Base-by-base conservation (phyloP, 73 alveolate species). In the Paramecium primaurelia region DNA sequence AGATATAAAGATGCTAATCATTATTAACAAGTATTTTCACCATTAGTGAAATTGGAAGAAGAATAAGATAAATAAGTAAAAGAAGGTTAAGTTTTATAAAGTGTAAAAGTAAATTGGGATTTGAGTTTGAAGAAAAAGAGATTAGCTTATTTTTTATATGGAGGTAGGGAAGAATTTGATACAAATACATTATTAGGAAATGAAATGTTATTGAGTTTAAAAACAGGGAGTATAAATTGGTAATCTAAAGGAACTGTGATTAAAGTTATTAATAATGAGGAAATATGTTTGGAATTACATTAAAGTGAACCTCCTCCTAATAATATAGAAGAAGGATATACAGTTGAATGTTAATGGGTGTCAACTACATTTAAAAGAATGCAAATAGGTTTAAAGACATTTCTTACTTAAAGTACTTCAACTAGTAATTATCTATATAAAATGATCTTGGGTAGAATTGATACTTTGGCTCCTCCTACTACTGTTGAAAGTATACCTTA, bases 361-460 rank as follows among this genome's bases (percentile, higher is more conserved):
- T 97, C 99, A 8, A 99, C 99, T 22, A 96, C 99, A 14, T 98
- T 99, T 88, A 98, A 98, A 92, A 96, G 99, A 92, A 99, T 99
- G 99, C 71, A 92, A 59, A 96, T 83, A 60, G 99, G 99, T 8
- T 93, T 98, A 22, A 94, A 96, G 49, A 92, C 96, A 12, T 96
- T 98, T 92, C 96, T 95, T 77, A 95, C 93, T 54, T 97, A 97
- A 91, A 98, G 96, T 77, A 69, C 71, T 37, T 97, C 99, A 10
- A 97, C 97, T 9, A 92, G 98, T 10, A 94, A 92, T 60, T 98
- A 95, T 92, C 93, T 98, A 9, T 96, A 96, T 95, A 92, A 96
- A 51, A 95, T 95, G 92, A 93, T 98, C 37, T 96, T 98, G 60
- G 99, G 99, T 25, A 96, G 97, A 73, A 95, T 95, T 5, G 97